A percentile compares a stretch with the other conserved stretches of the same genome.
Evolutionary conservation across 805 yeast species (phyloP).

Genomic region (Vanderwaltozyma verrucispora): DNA sequence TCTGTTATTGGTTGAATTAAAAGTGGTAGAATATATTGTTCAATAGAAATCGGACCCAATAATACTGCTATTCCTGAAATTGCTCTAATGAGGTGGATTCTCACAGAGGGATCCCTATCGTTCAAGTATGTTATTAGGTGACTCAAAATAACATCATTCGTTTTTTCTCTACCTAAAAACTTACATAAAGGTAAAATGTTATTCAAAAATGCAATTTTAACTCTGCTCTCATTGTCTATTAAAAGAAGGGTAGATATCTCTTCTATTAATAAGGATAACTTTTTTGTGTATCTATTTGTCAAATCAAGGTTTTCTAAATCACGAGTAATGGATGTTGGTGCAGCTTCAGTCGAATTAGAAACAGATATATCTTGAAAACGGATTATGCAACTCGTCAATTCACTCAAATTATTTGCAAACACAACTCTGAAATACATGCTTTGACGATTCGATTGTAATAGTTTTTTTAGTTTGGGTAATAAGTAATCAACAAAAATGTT

Average conservation of each 20-base stretch:
- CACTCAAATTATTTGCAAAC: conserved; percentile 65
- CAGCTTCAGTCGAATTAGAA: conserved; percentile 9
- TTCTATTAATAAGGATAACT: conserved; percentile 40
- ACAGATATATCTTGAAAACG: conserved; percentile 52
- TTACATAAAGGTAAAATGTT: conserved; percentile 71
- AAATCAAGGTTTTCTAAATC: conserved; percentile 15
- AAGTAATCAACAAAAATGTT: conserved; percentile 74
- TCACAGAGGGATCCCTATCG: conserved; percentile 57
- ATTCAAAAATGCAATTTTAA: conserved; percentile 56
- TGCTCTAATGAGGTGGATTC: conserved; percentile 61
- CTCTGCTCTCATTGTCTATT: conserved; percentile 58
- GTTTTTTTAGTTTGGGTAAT: conserved; percentile 52
- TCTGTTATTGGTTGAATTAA: conserved; percentile 76
- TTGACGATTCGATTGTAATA: conserved; percentile 31
- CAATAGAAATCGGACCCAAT: conserved; percentile 73
- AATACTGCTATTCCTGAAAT: conserved; percentile 66
- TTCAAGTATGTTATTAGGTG: conserved; percentile 88
- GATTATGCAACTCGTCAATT: conserved; percentile 54
- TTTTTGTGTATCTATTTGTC: conserved; percentile 15
- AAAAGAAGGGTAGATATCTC: conserved; percentile 52
- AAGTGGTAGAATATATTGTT: conserved; percentile 80
- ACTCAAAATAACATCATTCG: conserved; percentile 80
- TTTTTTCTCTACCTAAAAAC: conserved; percentile 76
- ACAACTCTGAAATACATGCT: conserved; percentile 46
- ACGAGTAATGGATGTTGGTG: too few relatives aligned